phyloP scores from a whole-genome alignment of 2,329 filamentous ascomycete species.

The Hymenoscyphus infarciens region DNA sequence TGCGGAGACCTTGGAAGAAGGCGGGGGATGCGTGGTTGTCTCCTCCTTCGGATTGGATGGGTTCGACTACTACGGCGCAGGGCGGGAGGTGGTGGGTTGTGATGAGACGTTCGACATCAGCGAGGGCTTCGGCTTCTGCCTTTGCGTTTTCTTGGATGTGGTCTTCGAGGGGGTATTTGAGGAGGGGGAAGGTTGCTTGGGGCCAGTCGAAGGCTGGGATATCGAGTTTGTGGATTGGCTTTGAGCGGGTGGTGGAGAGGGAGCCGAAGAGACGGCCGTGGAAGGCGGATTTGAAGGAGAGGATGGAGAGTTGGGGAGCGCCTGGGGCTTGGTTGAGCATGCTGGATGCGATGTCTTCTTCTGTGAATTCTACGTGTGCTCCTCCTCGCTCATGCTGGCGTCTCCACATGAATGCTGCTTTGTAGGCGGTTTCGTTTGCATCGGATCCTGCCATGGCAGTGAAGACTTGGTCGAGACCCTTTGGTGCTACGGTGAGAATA shows the following conservation, averaged over 20 bases:
- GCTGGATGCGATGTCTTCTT: slow-evolving; percentile 62
- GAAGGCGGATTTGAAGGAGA: slow-evolving; percentile 76
- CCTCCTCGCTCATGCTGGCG: slow-evolving; percentile 66
- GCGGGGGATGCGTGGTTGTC: slow-evolving; percentile 77
- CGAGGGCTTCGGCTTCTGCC: slow-evolving; percentile 70
- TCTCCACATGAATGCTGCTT: slow-evolving; percentile 82
- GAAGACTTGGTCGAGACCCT: slow-evolving; percentile 75
- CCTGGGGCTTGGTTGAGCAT: slow-evolving; percentile 73
- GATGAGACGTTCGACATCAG: slow-evolving; percentile 69
- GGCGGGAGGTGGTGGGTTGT: slow-evolving; percentile 64
- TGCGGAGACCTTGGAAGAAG: slow-evolving; percentile 74
- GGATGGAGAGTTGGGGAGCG: slow-evolving; percentile 69
- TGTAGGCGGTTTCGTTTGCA: slow-evolving; percentile 82
- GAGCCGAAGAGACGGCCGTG: slow-evolving; percentile 78
- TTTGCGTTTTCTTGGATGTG: slow-evolving; percentile 64
- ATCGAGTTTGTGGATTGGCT: slow-evolving; percentile 82
- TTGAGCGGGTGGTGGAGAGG: slow-evolving; percentile 74
- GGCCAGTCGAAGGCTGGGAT: slow-evolving; percentile 89
- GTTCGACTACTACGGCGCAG: slow-evolving; percentile 72
- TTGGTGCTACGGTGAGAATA: slow-evolving; percentile 68
- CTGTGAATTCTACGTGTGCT: slow-evolving; percentile 64
- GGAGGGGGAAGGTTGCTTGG: slow-evolving; percentile 72
- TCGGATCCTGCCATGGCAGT: slow-evolving; percentile 76
- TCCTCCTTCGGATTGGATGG: slow-evolving; percentile 78
- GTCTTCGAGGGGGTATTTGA: slow-evolving; percentile 74